phyloP scores from a whole-genome alignment of 2,329 filamentous ascomycete species.

The Amylocarpus encephaloides region DNA sequence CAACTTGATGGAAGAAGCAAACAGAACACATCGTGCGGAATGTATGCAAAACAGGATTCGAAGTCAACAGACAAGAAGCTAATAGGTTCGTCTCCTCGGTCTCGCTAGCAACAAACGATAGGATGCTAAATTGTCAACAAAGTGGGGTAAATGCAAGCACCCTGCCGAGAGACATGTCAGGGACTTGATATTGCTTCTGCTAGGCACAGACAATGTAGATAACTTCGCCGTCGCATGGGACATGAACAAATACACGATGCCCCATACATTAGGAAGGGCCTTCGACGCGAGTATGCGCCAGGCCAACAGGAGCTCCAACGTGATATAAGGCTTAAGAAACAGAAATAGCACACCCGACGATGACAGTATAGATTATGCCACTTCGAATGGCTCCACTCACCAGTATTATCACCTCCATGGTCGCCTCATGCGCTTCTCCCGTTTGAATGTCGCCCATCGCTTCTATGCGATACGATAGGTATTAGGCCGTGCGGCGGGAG shows the following conservation, averaged over 20 bases:
- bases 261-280: too few relatives aligned
- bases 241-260: not conserved
- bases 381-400: slow-evolving; percentile 1
- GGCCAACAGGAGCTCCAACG: not conserved
- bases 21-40: too few relatives aligned
- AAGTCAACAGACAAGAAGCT: too few relatives aligned
- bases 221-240: not conserved
- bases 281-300: too few relatives aligned
- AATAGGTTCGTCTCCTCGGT: too few relatives aligned
- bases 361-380: not conserved
- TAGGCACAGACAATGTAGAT: too few relatives aligned
- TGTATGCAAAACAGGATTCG: too few relatives aligned
- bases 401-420: slow-evolving; percentile 11
- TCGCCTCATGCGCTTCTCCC: not conserved
- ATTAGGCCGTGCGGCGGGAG: not conserved
- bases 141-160: too few relatives aligned
- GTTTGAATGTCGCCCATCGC: not conserved
- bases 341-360: not conserved
- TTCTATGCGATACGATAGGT: not conserved
- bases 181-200: too few relatives aligned
- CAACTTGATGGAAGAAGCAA: too few relatives aligned
- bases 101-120: too few relatives aligned
- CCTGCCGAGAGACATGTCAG: too few relatives aligned
- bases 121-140: not conserved
- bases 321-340: not conserved